phyloP scores from a whole-genome alignment of 2,329 filamentous ascomycete species.

The Ascocoryne sarcoides region DNA sequence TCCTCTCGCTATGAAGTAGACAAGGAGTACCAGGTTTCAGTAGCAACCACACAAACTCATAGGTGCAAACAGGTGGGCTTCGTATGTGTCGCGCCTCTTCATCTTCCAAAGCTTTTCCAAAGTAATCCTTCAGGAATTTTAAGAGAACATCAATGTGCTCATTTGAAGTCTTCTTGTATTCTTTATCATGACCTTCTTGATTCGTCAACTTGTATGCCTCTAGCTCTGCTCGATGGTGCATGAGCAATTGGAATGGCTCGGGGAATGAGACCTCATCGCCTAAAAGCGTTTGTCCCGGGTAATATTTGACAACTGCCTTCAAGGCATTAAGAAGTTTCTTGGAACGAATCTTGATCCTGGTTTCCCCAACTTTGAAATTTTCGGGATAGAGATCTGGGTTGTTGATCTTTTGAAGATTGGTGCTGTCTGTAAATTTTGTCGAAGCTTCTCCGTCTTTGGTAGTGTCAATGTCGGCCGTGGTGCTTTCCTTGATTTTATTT shows the following conservation, averaged over 20 bases:
- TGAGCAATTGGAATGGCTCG: slow-evolving; percentile 32
- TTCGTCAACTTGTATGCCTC: slow-evolving; percentile 28
- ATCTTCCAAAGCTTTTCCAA: slow-evolving; percentile 3
- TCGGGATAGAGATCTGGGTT: too few species aligned
- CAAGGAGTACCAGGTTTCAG: too few species aligned
- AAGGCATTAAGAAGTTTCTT: slow-evolving; percentile 12
- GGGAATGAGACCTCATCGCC: slow-evolving; percentile 7
- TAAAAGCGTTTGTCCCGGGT: slow-evolving; percentile 10
- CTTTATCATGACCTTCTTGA: slow-evolving; percentile 32
- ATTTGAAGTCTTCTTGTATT: slow-evolving; percentile 28
- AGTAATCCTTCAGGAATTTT: slow-evolving; percentile 7
- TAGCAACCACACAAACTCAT: too few species aligned
- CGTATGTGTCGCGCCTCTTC: slow-evolving; percentile 8
- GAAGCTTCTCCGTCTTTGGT: too few species aligned
- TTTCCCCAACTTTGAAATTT: too few species aligned
- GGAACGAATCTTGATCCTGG: slow-evolving; percentile 14
- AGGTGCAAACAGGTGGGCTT: slow-evolving; percentile 28
- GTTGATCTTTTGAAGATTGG: too few species aligned
- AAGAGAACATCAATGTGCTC: slow-evolving; percentile 11
- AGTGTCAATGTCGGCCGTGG: too few species aligned
- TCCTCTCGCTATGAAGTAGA: too few species aligned
- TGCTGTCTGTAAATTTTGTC: too few species aligned
- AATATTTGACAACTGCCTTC: slow-evolving; percentile 12
- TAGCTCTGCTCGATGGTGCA: slow-evolving; percentile 15
- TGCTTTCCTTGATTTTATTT: too few species aligned